A percentile compares a stretch with the other conserved stretches of the same genome.
Conservation (phyloP, 2,329 filamentous ascomycete genomes). For the Diaporthe eres region DNA sequence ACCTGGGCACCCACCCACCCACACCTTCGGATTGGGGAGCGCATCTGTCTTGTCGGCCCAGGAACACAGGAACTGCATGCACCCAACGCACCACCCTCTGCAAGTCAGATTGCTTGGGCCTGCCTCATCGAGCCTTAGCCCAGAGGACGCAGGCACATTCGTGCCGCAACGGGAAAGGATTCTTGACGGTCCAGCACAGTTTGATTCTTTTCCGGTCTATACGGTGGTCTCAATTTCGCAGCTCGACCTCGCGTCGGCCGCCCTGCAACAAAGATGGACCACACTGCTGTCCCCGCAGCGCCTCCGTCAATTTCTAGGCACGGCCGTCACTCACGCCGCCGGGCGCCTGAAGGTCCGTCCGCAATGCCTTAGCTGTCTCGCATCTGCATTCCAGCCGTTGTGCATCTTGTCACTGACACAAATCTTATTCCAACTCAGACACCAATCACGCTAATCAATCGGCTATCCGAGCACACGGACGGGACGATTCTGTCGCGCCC, state of each 20-base stretch:
- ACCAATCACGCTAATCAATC: constrained; percentile 37
- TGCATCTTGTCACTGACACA: constrained; percentile 36
- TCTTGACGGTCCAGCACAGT: constrained; percentile 20
- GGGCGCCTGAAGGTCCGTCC: constrained; percentile 36
- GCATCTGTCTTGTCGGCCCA: constrained; percentile 26
- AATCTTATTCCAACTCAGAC: constrained; percentile 38
- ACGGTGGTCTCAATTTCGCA: constrained; percentile 27
- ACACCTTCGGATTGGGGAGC: constrained; percentile 21
- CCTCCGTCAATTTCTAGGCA: constrained; percentile 44
- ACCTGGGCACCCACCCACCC: constrained; percentile 17
- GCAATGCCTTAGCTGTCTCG: constrained; percentile 21
- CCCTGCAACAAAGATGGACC: constrained; percentile 38
- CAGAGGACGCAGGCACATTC: constrained; percentile 24
- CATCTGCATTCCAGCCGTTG: constrained; percentile 35
- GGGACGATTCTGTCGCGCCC: constrained; percentile 51
- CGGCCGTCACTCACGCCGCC: constrained; percentile 43
- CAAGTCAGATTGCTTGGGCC: constrained; percentile 18
- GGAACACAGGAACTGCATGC: constrained; percentile 27
- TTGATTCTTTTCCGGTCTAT: not conserved
- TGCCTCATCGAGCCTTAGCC: constrained; percentile 36
- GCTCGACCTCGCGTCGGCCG: constrained; percentile 24
- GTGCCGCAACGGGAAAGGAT: constrained; percentile 29
- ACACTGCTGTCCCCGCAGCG: constrained; percentile 38
- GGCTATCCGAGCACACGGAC: constrained; percentile 28
- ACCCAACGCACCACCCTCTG: constrained; percentile 22